Percentiles rank a stretch among this genome's conserved stretches.
Conservation (phyloP, 371 early-diverging fungal species). For the Umbelopsis sp. region DNA sequence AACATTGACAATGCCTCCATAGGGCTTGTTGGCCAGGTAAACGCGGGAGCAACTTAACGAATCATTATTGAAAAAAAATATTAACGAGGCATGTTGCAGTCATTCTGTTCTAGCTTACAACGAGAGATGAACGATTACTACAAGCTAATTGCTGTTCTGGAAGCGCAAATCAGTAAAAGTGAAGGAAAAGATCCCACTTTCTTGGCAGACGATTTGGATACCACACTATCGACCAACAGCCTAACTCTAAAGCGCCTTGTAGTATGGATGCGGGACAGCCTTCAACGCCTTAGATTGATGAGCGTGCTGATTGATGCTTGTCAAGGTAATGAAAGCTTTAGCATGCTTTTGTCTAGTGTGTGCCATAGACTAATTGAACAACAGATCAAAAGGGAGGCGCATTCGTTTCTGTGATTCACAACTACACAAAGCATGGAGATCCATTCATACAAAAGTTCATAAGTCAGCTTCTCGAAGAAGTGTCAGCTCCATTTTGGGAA, state of each 20-base stretch:
- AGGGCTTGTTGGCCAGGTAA: conserved; percentile 70
- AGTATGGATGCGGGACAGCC: conserved; percentile 86
- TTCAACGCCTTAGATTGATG: conserved; percentile 76
- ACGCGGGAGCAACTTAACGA: background rate
- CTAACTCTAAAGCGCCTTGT: conserved; percentile 82
- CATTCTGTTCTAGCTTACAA: conserved; percentile 82
- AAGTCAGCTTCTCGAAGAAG: conserved; percentile 74
- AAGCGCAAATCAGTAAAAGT: conserved; percentile 71
- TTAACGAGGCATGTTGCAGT: conserved; percentile 45
- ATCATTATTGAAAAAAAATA: background rate
- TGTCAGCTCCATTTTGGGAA: conserved; percentile 86
- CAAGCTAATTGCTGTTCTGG: conserved; percentile 82
- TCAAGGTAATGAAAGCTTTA: conserved; percentile 38
- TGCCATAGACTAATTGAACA: too few relatives aligned
- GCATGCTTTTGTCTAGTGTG: background rate
- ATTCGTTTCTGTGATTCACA: conserved; percentile 78
- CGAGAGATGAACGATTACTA: conserved; percentile 81
- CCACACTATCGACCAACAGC: conserved; percentile 40
- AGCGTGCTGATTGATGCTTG: conserved; percentile 64
- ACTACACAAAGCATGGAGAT: conserved; percentile 88
- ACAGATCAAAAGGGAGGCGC: conserved; percentile 77
- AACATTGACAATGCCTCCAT: conserved; percentile 46
- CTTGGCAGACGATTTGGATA: background rate
- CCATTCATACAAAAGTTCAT: conserved; percentile 82
- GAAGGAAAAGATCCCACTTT: conserved; percentile 21